Evolutionary conservation across 768 basidiomycete genomes (phyloP).

Genomic region (Leucocoprinus birnbaumii): DNA sequence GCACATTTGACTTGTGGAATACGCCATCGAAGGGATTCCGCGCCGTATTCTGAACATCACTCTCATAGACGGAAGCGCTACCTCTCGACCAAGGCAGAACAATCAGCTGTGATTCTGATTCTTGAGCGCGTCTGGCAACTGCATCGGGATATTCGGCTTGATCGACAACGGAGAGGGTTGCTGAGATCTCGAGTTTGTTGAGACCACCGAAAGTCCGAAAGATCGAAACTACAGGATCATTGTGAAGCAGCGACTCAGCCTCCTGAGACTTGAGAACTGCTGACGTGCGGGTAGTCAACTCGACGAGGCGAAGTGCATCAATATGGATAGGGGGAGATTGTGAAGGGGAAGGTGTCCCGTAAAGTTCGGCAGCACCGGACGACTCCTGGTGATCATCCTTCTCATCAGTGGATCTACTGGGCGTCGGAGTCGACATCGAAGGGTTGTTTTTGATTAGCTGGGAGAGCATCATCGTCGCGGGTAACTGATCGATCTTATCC

Average conservation of each 20-base stretch:
- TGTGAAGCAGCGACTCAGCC: slow-evolving; percentile 63
- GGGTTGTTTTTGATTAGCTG: slow-evolving; percentile 58
- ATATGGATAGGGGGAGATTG: slow-evolving; percentile 36
- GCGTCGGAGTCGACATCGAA: background rate
- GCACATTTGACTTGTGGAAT: slow-evolving; percentile 50
- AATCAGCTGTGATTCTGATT: slow-evolving; percentile 65
- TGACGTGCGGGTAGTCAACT: slow-evolving; percentile 85
- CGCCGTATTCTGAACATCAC: slow-evolving; percentile 25
- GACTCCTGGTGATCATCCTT: slow-evolving; percentile 18
- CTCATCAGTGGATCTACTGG: slow-evolving; percentile 21
- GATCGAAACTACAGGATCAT: slow-evolving; percentile 70
- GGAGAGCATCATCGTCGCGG: slow-evolving; percentile 78
- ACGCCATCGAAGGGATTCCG: slow-evolving; percentile 76
- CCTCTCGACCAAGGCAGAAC: slow-evolving; percentile 81
- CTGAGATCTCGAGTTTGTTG: slow-evolving; percentile 61
- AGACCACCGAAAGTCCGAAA: slow-evolving; percentile 78
- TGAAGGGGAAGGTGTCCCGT: background rate
- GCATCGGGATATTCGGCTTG: slow-evolving; percentile 67
- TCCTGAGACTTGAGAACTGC: slow-evolving; percentile 82
- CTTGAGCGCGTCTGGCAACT: slow-evolving; percentile 58
- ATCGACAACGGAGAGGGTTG: slow-evolving; percentile 75
- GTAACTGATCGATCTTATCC: slow-evolving; percentile 78
- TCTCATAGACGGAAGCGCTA: slow-evolving; percentile 20
- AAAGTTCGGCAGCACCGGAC: background rate
- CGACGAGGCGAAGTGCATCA: slow-evolving; percentile 84